phyloP scores from a whole-genome alignment of 192 early-diverging fungal genomes.

The Neocallimastix lanati region DNA sequence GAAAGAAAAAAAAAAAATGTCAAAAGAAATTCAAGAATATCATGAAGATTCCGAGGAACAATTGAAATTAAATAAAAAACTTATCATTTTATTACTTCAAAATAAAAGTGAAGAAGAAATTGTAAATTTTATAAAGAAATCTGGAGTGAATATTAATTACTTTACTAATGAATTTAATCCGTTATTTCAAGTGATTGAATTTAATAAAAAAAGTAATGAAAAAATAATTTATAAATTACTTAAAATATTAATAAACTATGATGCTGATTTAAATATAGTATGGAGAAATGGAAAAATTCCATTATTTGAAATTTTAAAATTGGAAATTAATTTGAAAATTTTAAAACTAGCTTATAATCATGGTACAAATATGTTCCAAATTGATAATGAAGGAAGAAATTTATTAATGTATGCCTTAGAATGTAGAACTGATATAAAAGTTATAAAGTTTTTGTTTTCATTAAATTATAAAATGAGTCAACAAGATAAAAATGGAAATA shows the following conservation, averaged over 20 bases:
- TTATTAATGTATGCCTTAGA: not conserved
- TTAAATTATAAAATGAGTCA: not conserved
- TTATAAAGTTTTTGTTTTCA: not conserved
- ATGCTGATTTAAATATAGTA: not conserved
- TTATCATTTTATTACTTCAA: not conserved
- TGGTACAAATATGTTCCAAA: not conserved
- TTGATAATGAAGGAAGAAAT: not conserved
- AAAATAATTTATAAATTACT: not conserved
- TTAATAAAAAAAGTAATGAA: not conserved
- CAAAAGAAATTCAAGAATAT: not conserved
- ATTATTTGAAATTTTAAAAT: not conserved
- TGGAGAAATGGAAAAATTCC: not conserved
- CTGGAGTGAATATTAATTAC: not conserved
- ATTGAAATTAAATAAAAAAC: not conserved
- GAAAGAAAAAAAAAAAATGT: not conserved
- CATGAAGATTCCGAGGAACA: not conserved
- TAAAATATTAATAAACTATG: not conserved
- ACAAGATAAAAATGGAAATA: not conserved
- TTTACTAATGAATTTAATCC: not conserved
- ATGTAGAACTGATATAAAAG: not conserved
- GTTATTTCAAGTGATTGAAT: not conserved
- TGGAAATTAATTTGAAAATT: not conserved
- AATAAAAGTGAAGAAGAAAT: not conserved
- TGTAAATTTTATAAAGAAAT: not conserved
- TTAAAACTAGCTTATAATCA: not conserved